These are phyloP conservation scores for Hyaloscypha variabilis DNA, from an alignment of 495 filamentous ascomycete genomes.

Conservation along the genomic window DNA sequence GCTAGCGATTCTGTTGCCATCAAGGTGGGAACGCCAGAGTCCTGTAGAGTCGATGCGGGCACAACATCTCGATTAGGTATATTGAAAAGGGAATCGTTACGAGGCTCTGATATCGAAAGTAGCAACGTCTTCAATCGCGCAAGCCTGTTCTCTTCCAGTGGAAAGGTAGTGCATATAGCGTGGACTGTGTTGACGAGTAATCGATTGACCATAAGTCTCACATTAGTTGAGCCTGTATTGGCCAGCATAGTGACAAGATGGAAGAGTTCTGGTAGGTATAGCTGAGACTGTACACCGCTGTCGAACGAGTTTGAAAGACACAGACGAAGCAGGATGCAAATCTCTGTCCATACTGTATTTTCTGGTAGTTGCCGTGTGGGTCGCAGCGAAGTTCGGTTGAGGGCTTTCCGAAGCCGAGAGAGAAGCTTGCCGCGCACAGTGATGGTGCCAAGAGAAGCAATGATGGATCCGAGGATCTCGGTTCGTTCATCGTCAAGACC, in stretches of 20 bases:
- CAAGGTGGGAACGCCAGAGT: conserved; percentile 46
- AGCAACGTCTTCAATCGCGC: conserved; percentile 55
- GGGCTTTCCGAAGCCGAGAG: conserved; percentile 60
- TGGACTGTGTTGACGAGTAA: conserved; percentile 66
- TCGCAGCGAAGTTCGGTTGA: conserved; percentile 64
- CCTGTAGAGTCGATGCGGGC: conserved; percentile 48
- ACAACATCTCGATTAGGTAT: conserved; percentile 44
- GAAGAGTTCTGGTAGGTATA: conserved; percentile 67
- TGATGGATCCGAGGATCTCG: conserved; percentile 61
- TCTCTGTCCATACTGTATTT: conserved; percentile 65
- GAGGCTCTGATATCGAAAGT: conserved; percentile 55
- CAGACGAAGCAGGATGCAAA: conserved; percentile 64
- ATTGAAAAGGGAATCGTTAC: conserved; percentile 40
- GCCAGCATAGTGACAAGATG: conserved; percentile 69
- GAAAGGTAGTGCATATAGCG: conserved; percentile 64
- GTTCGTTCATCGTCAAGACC: conserved; percentile 59
- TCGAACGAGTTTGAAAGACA: conserved; percentile 67
- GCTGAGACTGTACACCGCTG: conserved; percentile 62
- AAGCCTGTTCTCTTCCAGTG: conserved; percentile 55
- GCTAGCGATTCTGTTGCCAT: conserved; percentile 55
- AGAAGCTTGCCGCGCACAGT: conserved; percentile 64
- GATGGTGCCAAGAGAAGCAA: conserved; percentile 60
- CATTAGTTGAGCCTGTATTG: conserved; percentile 57
- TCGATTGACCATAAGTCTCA: conserved; percentile 58
- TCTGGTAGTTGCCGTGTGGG: conserved; percentile 63